Base-by-base conservation (phyloP, 2,329 filamentous ascomycete species). In the Xylariales sp. region DNA sequence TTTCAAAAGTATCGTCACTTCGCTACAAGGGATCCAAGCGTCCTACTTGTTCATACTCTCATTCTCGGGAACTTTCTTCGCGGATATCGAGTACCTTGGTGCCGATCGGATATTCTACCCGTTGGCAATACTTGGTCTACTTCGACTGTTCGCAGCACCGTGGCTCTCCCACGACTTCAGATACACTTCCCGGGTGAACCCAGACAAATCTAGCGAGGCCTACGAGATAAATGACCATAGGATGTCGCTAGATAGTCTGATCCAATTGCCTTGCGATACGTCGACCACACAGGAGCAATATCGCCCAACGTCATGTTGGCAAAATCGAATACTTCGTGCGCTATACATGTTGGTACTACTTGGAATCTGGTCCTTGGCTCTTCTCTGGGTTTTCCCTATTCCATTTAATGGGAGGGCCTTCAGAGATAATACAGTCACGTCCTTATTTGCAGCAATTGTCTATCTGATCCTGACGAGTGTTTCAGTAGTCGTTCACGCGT, bases 1-100 rank as follows among this genome's bases (percentile, higher is more conserved):
- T 45, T 5, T 72, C 18, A 70, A 72, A 56, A 78, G 74, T 1
- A 4, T 72, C 1, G 65, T 78, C 41, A 63, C 75, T 28, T 73
- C 72, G 0, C n/a, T 76, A 4, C 75, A 77, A 41, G 72, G 71
- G 6, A 28, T 62, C 0, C 65, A 71, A 45, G 62, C 70, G 0
- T 3, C 67, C 4, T 68, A 61, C 28, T 16, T 53, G 1, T 14
- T 49, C 16, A 16, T 23, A 23, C 23, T 49, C 34, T 36, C 34
- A 14, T 3, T 10, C 4, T 0, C 56, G 3, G 23, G 3, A 5
- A 28, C 8, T 3, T 8, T 18, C 2, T 48, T 28, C 9, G 9
- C 36, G 3, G 45, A 48, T 48, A 5, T 59, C 23, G 30, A 56
- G 1, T 58, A 39, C 1, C 50, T 71, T 12, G 57, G 23, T 7